Evolutionary conservation across 345 rosid genomes (phyloP).

Genomic region (Lumnitzera littorea): DNA sequence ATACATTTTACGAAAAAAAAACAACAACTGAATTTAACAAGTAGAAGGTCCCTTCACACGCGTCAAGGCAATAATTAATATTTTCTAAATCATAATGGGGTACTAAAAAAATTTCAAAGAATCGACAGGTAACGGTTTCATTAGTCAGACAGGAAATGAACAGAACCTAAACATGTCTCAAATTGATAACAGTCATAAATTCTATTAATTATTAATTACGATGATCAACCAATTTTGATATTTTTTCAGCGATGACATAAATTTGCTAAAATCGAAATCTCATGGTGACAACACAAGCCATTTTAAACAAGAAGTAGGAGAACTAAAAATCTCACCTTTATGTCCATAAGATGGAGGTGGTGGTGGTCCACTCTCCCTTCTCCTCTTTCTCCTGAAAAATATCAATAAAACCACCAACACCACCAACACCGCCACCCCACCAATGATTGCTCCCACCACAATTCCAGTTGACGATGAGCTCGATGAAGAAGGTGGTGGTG

Average conservation of each 20-base stretch:
- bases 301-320: too few species aligned
- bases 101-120: too few species aligned
- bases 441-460: constrained; percentile 54
- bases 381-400: constrained; percentile 45
- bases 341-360: constrained; percentile 42
- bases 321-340: constrained; percentile 27
- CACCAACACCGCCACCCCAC: constrained; percentile 39
- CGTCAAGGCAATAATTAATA: too few species aligned
- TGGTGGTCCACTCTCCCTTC: constrained; percentile 25
- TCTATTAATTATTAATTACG: neutral
- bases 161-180: too few species aligned
- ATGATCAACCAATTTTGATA: too few species aligned
- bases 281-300: too few species aligned
- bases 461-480: constrained; percentile 31
- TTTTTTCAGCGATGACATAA: too few species aligned
- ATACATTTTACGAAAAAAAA: neutral
- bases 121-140: too few species aligned
- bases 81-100: too few species aligned
- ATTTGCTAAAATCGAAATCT: too few species aligned
- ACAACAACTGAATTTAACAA: neutral
- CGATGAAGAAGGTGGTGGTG: constrained; percentile 24
- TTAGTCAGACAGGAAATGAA: too few species aligned
- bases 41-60: too few species aligned
- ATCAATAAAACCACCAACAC: constrained; percentile 36
- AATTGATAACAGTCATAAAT: neutral